Percentiles rank a stretch among this genome's conserved stretches.
Conservation (phyloP, 2,329 filamentous ascomycete species). For the Dryadomyces sulphureus region DNA sequence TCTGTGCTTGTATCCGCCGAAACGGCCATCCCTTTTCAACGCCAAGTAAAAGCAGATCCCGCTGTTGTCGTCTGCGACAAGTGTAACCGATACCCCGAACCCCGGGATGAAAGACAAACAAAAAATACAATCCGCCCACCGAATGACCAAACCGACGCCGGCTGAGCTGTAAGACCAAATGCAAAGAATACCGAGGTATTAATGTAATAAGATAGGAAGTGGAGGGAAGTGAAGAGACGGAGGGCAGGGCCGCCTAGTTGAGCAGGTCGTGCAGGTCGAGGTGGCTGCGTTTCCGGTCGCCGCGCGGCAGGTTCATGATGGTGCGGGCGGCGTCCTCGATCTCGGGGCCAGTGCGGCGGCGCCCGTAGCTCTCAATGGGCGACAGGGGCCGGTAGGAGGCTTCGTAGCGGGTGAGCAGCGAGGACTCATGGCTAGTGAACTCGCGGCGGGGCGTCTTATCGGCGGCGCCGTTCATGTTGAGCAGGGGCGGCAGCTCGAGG, state of each 20-base stretch:
- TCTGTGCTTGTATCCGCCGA: background rate
- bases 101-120: background rate
- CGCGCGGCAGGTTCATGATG: background rate
- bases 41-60: background rate
- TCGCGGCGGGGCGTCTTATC: background rate
- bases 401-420: background rate
- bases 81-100: background rate
- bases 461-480: constrained; percentile 3
- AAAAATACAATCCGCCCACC: background rate
- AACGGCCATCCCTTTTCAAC: background rate
- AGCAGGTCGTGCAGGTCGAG: background rate
- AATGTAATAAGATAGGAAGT: background rate
- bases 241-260: background rate
- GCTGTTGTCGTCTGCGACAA: background rate
- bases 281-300: background rate
- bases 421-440: background rate
- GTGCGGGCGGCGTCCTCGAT: background rate
- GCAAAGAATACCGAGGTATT: background rate
- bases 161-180: background rate
- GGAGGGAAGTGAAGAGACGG: background rate
- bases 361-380: no score
- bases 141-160: background rate
- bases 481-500: constrained; percentile 26
- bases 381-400: background rate
- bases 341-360: background rate